Conservation (phyloP, 1,284 basidiomycete species). For the Takashimella koratensis region DNA sequence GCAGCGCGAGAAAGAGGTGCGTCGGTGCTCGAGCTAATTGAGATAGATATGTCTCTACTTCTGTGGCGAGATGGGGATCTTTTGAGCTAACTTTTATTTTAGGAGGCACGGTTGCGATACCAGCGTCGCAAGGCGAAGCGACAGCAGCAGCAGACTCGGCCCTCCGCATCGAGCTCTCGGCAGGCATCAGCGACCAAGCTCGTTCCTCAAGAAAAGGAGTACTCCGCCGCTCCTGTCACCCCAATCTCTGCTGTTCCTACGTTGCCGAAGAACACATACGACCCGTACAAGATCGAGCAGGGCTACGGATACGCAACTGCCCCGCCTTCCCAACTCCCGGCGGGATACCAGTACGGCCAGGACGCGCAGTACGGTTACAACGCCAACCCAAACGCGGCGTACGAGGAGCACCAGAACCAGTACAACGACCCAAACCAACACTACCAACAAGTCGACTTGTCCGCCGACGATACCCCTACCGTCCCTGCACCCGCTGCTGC, state of each 20-base stretch:
- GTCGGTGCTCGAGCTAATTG: too few relatives aligned
- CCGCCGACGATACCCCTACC: background rate
- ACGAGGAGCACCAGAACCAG: slow-evolving; percentile 6
- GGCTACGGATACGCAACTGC: slow-evolving; percentile 20
- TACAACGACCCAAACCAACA: background rate
- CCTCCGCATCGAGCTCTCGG: background rate
- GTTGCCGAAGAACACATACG: slow-evolving; percentile 1
- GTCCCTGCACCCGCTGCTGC: background rate
- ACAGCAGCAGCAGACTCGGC: slow-evolving; percentile 2
- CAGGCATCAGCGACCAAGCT: background rate
- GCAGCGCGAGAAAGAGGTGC: slow-evolving; percentile 13
- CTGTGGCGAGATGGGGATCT: too few relatives aligned
- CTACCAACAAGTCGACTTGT: background rate
- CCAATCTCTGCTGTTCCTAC: background rate
- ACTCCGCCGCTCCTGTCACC: background rate
- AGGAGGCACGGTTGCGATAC: background rate
- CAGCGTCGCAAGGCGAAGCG: background rate
- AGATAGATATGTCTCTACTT: too few relatives aligned
- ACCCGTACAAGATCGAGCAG: slow-evolving; percentile 15
- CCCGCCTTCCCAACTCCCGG: slow-evolving; percentile 9
- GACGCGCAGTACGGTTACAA: background rate
- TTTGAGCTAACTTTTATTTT: too few relatives aligned
- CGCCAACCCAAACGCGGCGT: slow-evolving; percentile 1
- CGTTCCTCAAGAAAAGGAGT: slow-evolving; percentile 3
- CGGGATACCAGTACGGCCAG: slow-evolving; percentile 6